Conservation (phyloP, 192 early-diverging fungal genomes). For the Pilaira anomala region DNA sequence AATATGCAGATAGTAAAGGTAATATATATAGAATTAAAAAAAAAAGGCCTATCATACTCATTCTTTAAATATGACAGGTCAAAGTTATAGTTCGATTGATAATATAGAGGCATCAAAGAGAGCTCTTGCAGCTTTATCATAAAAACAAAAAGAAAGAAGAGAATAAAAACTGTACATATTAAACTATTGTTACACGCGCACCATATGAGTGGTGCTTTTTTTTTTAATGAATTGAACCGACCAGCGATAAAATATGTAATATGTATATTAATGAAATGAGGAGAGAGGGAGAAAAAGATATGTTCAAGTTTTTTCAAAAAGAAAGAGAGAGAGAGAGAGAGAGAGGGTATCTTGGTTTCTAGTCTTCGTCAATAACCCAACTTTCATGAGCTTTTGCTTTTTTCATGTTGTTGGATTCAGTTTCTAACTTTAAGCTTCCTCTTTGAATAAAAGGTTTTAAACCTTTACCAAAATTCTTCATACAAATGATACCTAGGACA, state of each 20-base stretch:
- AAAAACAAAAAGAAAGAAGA: no score
- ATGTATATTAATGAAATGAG: no score
- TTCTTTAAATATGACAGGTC: neutral
- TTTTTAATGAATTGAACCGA: no score
- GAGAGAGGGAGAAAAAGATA: no score
- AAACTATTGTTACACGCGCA: no score
- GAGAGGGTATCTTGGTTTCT: neutral
- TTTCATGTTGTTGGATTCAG: slow-evolving; percentile 16
- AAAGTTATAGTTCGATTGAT: slow-evolving; percentile 1
- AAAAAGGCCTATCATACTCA: neutral
- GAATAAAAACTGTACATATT: no score
- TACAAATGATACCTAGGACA: slow-evolving; percentile 25
- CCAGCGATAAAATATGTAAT: no score
- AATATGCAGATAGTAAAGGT: neutral
- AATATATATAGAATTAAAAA: neutral
- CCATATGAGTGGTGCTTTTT: no score
- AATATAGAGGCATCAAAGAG: slow-evolving; percentile 7
- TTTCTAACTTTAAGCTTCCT: slow-evolving; percentile 25
- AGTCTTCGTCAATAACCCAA: slow-evolving; percentile 36
- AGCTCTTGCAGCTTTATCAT: neutral
- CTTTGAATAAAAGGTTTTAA: slow-evolving; percentile 36
- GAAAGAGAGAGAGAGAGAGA: no score
- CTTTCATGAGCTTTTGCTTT: slow-evolving; percentile 2
- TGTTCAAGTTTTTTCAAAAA: no score
- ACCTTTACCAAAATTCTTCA: slow-evolving; percentile 38